Evolutionary conservation across 2,329 filamentous ascomycete species (phyloP), one percentile per base, ranked within the genome.

Genomic region (Eutypella sp.): DNA sequence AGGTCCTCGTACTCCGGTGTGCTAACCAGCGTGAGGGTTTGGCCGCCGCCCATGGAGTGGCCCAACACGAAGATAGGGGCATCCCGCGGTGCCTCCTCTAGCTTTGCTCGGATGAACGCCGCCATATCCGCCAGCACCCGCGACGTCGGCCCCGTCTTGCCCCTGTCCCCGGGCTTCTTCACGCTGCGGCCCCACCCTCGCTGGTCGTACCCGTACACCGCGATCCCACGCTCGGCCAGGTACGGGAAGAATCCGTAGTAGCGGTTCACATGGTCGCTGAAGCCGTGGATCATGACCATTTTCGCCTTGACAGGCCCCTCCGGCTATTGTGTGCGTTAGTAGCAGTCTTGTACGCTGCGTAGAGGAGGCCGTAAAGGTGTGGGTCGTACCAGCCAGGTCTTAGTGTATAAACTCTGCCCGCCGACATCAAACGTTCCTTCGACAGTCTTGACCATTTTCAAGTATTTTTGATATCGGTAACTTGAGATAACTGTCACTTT

Each of bases 21-120:
- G 45, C 70, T 74, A 20, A 76, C 75, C 19, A 85, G 64, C 37
- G 79, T 82, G 8, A 95, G 70, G 5, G 83, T 78, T 66, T 95
- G 78, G 20, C 82, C 88, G 48, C 91, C 91, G 53, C 91, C 91
- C 89, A 96, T 96, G 19, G 85, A 90, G 67, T 96, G 89, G 44
- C 91, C 91, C 72, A 93, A 82, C 18, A 96, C 75, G 67, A 96
- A 96, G 15, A 95, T 61, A 0, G 89, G 89, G 29, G 73, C 68
- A 4, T 65, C 60, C 10, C 64, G 49, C 11, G 62, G 56, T 31
- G 66, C 58, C 20, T 65, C 49, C 22, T 64, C 55, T 40, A 84
- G 69, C 51, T 85, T 77, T 25, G 72, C 69, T 48, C 73, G 73
- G 54, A 93, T 73, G 63, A 96, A 89, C 37, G 83, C 82, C 10